These are phyloP conservation scores for Anisodus tanguticus DNA, from an alignment of 257 asterid species.

Conservation along the genomic window DNA sequence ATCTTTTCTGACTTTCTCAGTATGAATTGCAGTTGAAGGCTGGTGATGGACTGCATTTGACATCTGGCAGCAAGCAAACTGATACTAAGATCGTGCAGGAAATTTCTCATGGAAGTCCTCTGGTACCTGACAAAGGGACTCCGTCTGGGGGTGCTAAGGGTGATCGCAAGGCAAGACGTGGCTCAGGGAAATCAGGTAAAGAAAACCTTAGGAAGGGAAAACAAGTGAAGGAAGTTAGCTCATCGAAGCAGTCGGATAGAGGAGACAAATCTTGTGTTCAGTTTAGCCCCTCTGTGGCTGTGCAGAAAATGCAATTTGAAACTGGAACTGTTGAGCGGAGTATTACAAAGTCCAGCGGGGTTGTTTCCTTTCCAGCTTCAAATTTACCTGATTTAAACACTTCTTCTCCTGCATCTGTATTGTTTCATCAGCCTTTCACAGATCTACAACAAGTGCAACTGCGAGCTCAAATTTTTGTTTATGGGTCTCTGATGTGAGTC, in stretches of 20 bases:
- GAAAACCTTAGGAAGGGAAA: conserved; percentile 68
- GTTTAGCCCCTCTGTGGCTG: conserved; percentile 54
- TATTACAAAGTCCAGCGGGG: conserved; percentile 50
- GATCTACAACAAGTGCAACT: conserved; percentile 95
- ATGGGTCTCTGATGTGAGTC: conserved; percentile 97
- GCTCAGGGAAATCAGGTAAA: conserved; percentile 63
- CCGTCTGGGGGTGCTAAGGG: conserved; percentile 53
- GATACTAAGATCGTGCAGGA: conserved; percentile 49
- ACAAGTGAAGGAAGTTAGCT: conserved; percentile 53
- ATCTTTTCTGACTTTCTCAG: conserved; percentile 26
- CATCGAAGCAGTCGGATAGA: conserved; percentile 54
- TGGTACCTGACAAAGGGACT: conserved; percentile 45
- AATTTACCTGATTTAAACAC: conserved; percentile 85
- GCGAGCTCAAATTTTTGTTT: conserved; percentile 95
- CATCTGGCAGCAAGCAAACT: conserved; percentile 51
- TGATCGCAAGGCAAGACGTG: conserved; percentile 76
- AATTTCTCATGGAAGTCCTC: conserved; percentile 51
- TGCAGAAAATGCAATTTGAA: conserved; percentile 60
- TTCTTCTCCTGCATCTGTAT: conserved; percentile 58
- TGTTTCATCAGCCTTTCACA: conserved; percentile 89
- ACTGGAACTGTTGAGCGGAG: conserved; percentile 41
- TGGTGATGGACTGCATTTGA: conserved; percentile 55
- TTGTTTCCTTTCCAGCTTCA: conserved; percentile 62
- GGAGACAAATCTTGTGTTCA: conserved; percentile 51
- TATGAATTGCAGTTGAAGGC: conserved; percentile 49